Percentiles rank a stretch among this genome's conserved stretches.
Conservation (phyloP, 225 moss, liverwort and hornwort species). For the Marchantia polymorpha region DNA sequence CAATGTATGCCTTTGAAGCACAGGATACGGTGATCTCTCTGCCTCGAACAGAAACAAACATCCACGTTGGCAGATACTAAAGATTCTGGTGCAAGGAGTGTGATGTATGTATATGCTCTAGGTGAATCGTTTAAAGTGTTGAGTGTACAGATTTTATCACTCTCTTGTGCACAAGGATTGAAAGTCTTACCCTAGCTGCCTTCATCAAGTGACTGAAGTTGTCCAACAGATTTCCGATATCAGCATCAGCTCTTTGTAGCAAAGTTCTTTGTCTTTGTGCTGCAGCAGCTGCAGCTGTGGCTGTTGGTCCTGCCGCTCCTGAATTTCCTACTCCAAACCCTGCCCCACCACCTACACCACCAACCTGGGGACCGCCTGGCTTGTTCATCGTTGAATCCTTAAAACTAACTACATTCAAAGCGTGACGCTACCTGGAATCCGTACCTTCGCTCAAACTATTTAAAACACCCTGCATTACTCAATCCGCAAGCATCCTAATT, state of each 20-base stretch:
- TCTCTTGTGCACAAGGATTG: background rate
- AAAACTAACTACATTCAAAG: too few relatives aligned
- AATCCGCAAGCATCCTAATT: too few relatives aligned
- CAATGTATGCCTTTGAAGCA: background rate
- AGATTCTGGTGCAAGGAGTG: background rate
- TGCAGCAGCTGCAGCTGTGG: slow-evolving; percentile 86
- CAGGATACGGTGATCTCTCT: background rate
- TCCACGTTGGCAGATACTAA: background rate
- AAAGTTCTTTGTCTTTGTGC: slow-evolving; percentile 85
- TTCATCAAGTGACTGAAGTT: slow-evolving; percentile 95
- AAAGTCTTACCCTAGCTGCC: slow-evolving; percentile 66
- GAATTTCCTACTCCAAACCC: slow-evolving; percentile 37
- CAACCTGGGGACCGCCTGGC: slow-evolving; percentile 8
- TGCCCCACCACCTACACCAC: slow-evolving; percentile 21
- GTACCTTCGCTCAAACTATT: too few relatives aligned
- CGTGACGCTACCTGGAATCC: too few relatives aligned
- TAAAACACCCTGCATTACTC: too few relatives aligned
- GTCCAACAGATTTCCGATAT: slow-evolving; percentile 86
- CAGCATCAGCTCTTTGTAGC: slow-evolving; percentile 76
- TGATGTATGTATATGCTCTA: background rate
- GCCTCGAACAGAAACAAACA: background rate
- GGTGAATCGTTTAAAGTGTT: background rate
- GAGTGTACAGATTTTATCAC: background rate
- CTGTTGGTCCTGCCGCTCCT: slow-evolving; percentile 63
- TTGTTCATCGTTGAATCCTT: slow-evolving; percentile 28